Percentiles rank a stretch among this genome's conserved stretches.
phyloP scores from a whole-genome alignment of 805 yeast species.

The Metschnikowia matae region DNA sequence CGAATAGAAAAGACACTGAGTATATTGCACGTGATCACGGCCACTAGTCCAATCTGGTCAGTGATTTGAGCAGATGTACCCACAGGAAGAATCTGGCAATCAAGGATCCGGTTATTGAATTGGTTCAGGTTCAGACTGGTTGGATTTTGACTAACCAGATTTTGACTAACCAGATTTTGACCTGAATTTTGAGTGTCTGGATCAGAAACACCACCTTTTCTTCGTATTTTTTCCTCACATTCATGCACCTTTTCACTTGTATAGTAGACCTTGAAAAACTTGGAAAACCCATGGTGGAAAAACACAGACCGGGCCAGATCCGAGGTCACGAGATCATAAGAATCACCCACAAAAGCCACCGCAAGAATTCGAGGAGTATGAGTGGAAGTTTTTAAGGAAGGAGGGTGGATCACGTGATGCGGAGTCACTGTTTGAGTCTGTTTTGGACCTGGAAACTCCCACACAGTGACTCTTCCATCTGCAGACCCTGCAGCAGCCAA shows the following conservation, averaged over 20 bases:
- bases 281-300: constrained; percentile 59
- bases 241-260: constrained; percentile 1
- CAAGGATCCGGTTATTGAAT: constrained; percentile 17
- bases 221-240: neutral
- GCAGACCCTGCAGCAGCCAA: constrained; percentile 65
- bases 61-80: constrained; percentile 52
- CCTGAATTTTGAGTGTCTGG: neutral
- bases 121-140: too few species aligned
- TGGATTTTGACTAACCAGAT: too few species aligned
- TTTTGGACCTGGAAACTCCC: constrained; percentile 46
- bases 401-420: constrained; percentile 12
- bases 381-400: neutral
- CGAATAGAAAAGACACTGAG: constrained; percentile 51
- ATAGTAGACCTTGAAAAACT: constrained; percentile 49
- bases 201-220: too few species aligned
- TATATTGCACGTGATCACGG: constrained; percentile 51
- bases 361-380: too few species aligned
- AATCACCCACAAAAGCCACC: constrained; percentile 27
- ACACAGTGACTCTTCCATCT: constrained; percentile 60
- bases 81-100: constrained; percentile 51
- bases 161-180: too few species aligned
- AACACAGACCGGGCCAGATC: constrained; percentile 43
- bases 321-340: constrained; percentile 28
- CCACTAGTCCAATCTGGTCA: constrained; percentile 57
- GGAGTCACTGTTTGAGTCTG: constrained; percentile 1